These are phyloP conservation scores for Yamadazyma atmosphaerica DNA, from an alignment of 1,139 yeast species.

Conservation along the genomic window DNA sequence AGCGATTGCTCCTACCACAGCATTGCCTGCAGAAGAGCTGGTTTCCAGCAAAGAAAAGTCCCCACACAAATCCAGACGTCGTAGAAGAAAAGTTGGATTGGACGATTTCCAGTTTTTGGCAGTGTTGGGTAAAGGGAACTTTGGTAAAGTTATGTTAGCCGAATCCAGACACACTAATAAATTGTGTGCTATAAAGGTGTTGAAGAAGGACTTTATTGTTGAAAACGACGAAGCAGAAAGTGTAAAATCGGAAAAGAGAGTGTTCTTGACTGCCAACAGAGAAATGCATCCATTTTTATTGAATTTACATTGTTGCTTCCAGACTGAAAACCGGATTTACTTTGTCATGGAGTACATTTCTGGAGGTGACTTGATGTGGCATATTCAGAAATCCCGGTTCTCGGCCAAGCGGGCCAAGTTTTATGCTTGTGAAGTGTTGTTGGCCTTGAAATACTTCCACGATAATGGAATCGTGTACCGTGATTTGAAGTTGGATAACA, in stretches of 20 bases:
- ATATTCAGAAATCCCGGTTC: conserved; percentile 88
- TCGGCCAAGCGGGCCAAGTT: conserved; percentile 91
- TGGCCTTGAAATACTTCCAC: conserved; percentile 91
- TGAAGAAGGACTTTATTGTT: conserved; percentile 91
- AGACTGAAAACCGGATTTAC: conserved; percentile 93
- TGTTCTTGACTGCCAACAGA: conserved; percentile 84
- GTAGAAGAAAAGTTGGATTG: conserved; percentile 76
- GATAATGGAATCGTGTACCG: conserved; percentile 95
- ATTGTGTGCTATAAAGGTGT: conserved; percentile 90
- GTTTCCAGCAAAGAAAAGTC: conserved; percentile 9
- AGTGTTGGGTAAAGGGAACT: conserved; percentile 95
- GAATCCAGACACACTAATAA: conserved; percentile 79
- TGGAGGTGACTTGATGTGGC: conserved; percentile 99
- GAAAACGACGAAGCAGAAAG: conserved; percentile 96
- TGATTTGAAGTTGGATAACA: conserved; percentile 93
- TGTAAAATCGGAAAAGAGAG: conserved; percentile 90
- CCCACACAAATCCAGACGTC: conserved; percentile 32
- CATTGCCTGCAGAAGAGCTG: conserved; percentile 9
- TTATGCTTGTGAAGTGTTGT: conserved; percentile 92
- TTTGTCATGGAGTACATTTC: conserved; percentile 97
- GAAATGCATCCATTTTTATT: conserved; percentile 92
- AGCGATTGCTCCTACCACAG: conserved; percentile 7
- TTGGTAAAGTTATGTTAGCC: conserved; percentile 96
- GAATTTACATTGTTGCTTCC: conserved; percentile 92
- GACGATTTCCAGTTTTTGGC: conserved; percentile 94